Conservation (phyloP, 139 green algal species). For the Dunaliella sp. region DNA sequence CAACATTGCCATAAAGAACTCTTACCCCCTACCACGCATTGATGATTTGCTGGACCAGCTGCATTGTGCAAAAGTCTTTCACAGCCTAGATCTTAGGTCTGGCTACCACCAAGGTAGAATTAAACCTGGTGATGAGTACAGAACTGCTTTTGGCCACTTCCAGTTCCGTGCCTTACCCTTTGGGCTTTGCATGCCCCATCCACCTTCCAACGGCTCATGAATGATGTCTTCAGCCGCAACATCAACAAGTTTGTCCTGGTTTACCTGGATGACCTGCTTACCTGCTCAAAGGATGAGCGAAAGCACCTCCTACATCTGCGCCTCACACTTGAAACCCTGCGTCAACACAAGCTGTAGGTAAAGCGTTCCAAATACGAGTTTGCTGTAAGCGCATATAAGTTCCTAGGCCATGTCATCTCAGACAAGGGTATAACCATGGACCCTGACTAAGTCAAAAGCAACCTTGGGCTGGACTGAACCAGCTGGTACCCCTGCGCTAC, state of each 20-base stretch:
- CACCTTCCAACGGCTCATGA: conserved; percentile 41
- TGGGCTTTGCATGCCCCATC: conserved; percentile 47
- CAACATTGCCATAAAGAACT: conserved; percentile 19
- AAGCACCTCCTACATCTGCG: no score
- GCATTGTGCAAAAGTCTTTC: conserved; percentile 9
- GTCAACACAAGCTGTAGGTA: no score
- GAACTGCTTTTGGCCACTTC: conserved; percentile 26
- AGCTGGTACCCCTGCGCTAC: no score
- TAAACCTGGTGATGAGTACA: conserved; percentile 18
- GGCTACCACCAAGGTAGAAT: conserved; percentile 33
- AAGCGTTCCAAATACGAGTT: no score
- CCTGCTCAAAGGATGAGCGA: no score
- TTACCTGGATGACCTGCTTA: no score
- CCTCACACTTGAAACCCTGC: no score
- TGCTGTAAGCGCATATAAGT: no score
- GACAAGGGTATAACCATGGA: no score
- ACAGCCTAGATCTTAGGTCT: conserved; percentile 2
- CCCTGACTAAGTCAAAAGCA: no score
- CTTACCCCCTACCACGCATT: conserved; percentile 20
- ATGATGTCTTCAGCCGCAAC: conserved; percentile 36
- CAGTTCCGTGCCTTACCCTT: conserved; percentile 41
- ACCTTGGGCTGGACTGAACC: no score
- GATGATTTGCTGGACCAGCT: conserved; percentile 20
- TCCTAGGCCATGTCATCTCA: no score
- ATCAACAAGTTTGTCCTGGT: conserved; percentile 44